phyloP scores from a whole-genome alignment of 345 rosid species.

The Citrus cavaleriei region DNA sequence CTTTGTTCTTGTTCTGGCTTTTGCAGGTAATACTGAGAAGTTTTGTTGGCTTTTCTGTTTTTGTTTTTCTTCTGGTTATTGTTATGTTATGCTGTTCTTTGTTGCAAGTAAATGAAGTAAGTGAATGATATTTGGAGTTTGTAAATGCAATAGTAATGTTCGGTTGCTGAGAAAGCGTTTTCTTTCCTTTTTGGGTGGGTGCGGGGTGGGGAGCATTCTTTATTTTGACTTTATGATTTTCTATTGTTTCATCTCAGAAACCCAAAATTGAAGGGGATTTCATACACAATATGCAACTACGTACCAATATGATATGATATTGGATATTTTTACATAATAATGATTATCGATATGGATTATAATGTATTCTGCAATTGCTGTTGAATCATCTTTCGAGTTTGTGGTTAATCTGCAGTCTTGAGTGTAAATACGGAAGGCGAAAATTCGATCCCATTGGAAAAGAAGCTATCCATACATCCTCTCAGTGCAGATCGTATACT shows the following conservation, averaged over 20 bases:
- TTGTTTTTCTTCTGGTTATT: not conserved
- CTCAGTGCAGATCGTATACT: constrained; percentile 56
- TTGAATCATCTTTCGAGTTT: not conserved
- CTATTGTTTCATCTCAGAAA: not conserved
- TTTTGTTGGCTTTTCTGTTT: not conserved
- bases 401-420: constrained; percentile 39
- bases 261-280: not conserved
- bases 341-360: not conserved
- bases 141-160: not conserved
- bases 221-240: not conserved
- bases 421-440: constrained; percentile 21
- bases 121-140: not conserved
- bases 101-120: not conserved
- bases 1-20: constrained; percentile 44
- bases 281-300: not conserved
- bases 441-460: constrained; percentile 26
- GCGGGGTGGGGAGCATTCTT: not conserved
- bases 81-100: not conserved
- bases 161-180: not conserved
- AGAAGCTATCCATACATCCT: constrained; percentile 50
- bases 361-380: not conserved
- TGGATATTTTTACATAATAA: too few relatives aligned
- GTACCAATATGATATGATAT: not conserved
- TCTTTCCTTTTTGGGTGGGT: too few relatives aligned
- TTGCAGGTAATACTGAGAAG: constrained; percentile 39